Evolutionary conservation across 768 basidiomycete species (phyloP), one percentile per base, ranked within the genome.

Genomic region (Atractiella rhizophila): DNA sequence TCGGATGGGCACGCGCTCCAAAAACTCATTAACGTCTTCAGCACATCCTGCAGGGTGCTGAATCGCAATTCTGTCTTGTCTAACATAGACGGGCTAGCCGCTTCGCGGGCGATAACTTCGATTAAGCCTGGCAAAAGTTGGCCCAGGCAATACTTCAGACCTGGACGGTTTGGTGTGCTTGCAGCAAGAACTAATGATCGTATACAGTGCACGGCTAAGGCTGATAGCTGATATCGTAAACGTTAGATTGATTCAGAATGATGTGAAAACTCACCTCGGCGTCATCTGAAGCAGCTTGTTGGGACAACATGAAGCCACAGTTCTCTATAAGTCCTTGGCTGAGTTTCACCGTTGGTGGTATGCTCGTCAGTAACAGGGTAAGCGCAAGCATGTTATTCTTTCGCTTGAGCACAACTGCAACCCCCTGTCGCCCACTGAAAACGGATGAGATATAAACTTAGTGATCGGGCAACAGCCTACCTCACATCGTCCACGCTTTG

Each of bases 401-500:
- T 57, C 78, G 66, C 62, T 94, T 94, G 57, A 74, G 71, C 2
- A 68, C 61, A 2, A 77, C 76, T 9, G 77, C 71, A 0, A 65
- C 50, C 0, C 83, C 86, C 44, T 72, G 66, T 35, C 88, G 74
- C 9, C 79, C 77, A 28, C 86, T 88, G 47, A 25, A 4, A 40
- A 21, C 20, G 25, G 5, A 29, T 19, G 28, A 4, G n/a, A 31
- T n/a, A 25, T 15, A 28, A 42, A 3, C 12, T 28, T 12, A 13
- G 18, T 7, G 48, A 18, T 16, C 23, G 28, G 25, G 44, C 37
- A 33, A 24, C n/a, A 13, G 59, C 72, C 45, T 37, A 83, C 83
- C 83, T 69, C 76, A 91, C 83, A 46, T 74, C 78, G 52, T 94
- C 86, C 19, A 94, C 66, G 53, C 88, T 78, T 35, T 74, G 62